Percentiles rank a stretch among this genome's conserved stretches.
Evolutionary conservation across 768 basidiomycete genomes (phyloP).

Genomic region (Boletellus emodensis): DNA sequence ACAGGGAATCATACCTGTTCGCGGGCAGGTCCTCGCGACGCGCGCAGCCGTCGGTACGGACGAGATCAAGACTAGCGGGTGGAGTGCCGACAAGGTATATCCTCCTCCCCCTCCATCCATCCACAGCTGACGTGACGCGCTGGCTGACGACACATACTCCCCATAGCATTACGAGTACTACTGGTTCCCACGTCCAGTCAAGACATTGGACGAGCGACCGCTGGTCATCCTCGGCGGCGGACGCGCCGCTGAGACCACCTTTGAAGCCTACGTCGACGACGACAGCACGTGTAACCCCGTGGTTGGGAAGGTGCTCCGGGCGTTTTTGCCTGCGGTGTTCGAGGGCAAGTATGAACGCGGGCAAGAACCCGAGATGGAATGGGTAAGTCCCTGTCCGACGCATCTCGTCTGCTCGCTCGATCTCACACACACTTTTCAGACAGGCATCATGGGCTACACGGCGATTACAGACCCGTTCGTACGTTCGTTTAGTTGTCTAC

Average conservation of each 20-base stretch:
- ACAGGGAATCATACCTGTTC: slow-evolving; percentile 59
- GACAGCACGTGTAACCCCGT: slow-evolving; percentile 50
- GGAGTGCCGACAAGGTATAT: slow-evolving; percentile 41
- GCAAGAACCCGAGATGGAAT: slow-evolving; percentile 70
- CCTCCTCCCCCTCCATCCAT: too few relatives aligned
- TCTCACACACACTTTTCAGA: slow-evolving; percentile 40
- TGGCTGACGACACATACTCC: neutral
- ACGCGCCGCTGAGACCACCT: slow-evolving; percentile 37
- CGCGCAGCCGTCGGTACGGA: slow-evolving; percentile 39
- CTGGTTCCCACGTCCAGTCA: slow-evolving; percentile 72
- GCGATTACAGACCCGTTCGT: slow-evolving; percentile 63
- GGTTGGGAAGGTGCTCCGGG: slow-evolving; percentile 49
- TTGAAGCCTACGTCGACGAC: slow-evolving; percentile 53
- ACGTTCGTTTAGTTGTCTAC: slow-evolving; percentile 21
- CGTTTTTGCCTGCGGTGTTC: slow-evolving; percentile 58
- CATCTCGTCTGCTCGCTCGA: too few relatives aligned
- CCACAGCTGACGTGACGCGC: neutral
- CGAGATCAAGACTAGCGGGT: slow-evolving; percentile 42
- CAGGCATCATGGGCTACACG: slow-evolving; percentile 81
- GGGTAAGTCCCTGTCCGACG: slow-evolving; percentile 46
- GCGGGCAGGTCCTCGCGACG: slow-evolving; percentile 60
- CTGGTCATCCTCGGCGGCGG: slow-evolving; percentile 74
- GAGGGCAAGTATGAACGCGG: slow-evolving; percentile 47
- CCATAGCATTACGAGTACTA: slow-evolving; percentile 65
- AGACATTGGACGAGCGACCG: slow-evolving; percentile 35